A percentile compares a stretch with the other conserved stretches of the same genome.
Evolutionary conservation across 2,329 filamentous ascomycete genomes (phyloP).

Genomic region (Trichophyton rubrum): DNA sequence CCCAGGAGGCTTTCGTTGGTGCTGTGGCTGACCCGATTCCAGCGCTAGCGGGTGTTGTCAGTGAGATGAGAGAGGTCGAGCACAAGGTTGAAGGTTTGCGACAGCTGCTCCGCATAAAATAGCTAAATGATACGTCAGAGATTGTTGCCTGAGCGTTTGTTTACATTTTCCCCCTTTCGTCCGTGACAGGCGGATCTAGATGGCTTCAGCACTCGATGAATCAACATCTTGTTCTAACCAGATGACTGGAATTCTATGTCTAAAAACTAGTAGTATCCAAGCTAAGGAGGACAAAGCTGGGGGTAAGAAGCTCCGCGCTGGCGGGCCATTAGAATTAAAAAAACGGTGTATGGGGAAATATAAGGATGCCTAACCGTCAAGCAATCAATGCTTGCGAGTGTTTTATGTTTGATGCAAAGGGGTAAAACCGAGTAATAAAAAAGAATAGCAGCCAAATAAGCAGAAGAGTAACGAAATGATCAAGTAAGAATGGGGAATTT

Average conservation of each 20-base stretch:
- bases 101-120: background rate
- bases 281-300: background rate
- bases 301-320: background rate
- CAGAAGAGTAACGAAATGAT: background rate
- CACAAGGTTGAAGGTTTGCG: constrained; percentile 21
- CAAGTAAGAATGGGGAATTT: background rate
- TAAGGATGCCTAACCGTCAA: background rate
- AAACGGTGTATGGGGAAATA: background rate
- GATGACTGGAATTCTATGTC: background rate
- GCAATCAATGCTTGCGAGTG: constrained; percentile 1
- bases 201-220: background rate
- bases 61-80: constrained; percentile 33
- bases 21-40: constrained; percentile 28
- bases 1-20: constrained; percentile 33
- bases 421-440: background rate
- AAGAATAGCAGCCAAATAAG: too few relatives aligned
- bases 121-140: background rate
- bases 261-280: background rate
- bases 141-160: background rate
- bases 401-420: background rate
- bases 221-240: background rate
- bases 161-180: background rate
- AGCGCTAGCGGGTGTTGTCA: constrained; percentile 25
- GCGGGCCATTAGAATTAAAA: background rate
- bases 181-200: background rate